Evolutionary conservation across 2,329 filamentous ascomycete genomes (phyloP), one percentile per base, ranked within the genome.

Genomic region (Aspergillus bombycis): DNA sequence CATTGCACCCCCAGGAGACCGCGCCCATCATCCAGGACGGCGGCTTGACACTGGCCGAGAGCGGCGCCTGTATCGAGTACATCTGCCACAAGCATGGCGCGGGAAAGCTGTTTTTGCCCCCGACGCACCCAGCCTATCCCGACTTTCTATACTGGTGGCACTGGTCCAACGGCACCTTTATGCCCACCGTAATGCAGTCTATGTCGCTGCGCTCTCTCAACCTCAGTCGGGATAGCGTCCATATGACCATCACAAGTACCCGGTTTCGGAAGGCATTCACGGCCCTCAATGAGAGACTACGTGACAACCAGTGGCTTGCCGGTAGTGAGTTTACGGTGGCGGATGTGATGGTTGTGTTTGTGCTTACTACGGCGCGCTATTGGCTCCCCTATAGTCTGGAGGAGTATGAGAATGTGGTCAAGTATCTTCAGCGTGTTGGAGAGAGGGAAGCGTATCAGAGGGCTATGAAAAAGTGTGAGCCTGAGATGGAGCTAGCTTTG

Each of bases 101-200:
- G 7, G 86, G 86, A 7, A 76, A 74, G 14, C 77, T 90, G 0
- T 76, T 81, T 11, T 67, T 88, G 0, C 56, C 69, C 0, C 83
- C 84, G 0, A 68, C 72, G 0, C 75, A 85, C 57, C 74, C 80
- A 19, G 79, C 81, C 52, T 91, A 88, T 66, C 78, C 85, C 2
- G 82, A 88, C 57, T 91, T 87, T 66, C 70, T 91, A 1, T 89
- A 87, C 78, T 91, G 87, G 87, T 85, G 86, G 70, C 86, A 90
- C 72, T 89, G 82, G 72, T 77, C 80, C 10, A 83, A 85, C 69
- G 80, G 80, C 38, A 81, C 73, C 2, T 77, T 86, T 4, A 75
- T 78, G 67, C 75, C 81, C 0, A 71, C 72, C 0, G 63, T 86
- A 41, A 65, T 71, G 5, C 75, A 80, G 14, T 72, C 70, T 6